A percentile compares a stretch with the other conserved stretches of the same genome.
Evolutionary conservation across 176 grass and related monocot species (phyloP).

Genomic region (Musa troglodytarum): DNA sequence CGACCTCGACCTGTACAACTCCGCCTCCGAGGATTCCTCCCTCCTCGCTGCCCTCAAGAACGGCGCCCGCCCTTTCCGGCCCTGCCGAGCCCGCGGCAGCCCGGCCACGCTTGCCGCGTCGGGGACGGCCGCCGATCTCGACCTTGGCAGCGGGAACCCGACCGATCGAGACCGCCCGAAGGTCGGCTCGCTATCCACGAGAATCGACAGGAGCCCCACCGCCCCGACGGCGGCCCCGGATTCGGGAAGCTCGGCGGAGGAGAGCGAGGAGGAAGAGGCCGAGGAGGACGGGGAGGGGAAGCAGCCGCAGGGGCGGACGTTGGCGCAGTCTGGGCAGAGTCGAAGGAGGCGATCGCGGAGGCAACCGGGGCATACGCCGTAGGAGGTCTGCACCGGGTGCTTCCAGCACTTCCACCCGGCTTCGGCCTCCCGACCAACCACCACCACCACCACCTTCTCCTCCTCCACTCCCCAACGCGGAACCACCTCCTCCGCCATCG

Average conservation of each 20-base stretch:
- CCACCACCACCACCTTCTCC: not conserved
- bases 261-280: constrained; percentile 11
- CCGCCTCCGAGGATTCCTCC: not conserved
- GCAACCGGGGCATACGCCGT: constrained; percentile 65
- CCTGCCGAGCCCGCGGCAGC: not conserved
- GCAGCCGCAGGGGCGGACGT: constrained; percentile 39
- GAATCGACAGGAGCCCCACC: not conserved
- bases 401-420: constrained; percentile 43
- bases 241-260: no score
- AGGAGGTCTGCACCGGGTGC: constrained; percentile 36
- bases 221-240: constrained; percentile 26
- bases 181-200: constrained; percentile 34
- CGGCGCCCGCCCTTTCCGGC: constrained; percentile 38
- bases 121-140: constrained; percentile 6
- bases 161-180: constrained; percentile 48
- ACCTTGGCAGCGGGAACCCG: constrained; percentile 30
- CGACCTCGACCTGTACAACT: constrained; percentile 56
- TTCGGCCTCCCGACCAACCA: constrained; percentile 21
- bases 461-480: constrained; percentile 21
- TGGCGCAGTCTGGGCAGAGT: constrained; percentile 70
- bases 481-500: not conserved
- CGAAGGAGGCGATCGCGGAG: constrained; percentile 62
- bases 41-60: not conserved
- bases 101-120: not conserved
- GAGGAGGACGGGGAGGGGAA: constrained; percentile 14